phyloP scores from a whole-genome alignment of 1,139 yeast species.

The Zygosaccharomyces sapae region DNA sequence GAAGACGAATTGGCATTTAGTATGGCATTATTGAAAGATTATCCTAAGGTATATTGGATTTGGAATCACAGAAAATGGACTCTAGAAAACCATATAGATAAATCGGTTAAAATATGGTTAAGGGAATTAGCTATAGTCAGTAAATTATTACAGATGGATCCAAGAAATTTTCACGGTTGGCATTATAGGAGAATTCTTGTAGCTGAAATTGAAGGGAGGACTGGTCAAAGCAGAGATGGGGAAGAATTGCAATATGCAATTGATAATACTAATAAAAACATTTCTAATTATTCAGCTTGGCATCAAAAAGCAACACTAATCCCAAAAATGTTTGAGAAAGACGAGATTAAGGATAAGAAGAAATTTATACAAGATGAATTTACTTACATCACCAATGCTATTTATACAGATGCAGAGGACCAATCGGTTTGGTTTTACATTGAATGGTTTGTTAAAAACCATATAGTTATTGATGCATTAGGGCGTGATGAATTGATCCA shows the following conservation, averaged over 20 bases:
- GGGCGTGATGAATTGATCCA: conserved; percentile 30
- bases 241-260: conserved; percentile 77
- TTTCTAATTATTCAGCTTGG: conserved; percentile 95
- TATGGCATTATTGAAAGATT: conserved; percentile 53
- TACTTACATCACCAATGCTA: conserved; percentile 70
- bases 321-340: conserved; percentile 44
- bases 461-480: conserved; percentile 35
- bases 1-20: conserved; percentile 60
- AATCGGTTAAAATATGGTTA: conserved; percentile 50
- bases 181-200: conserved; percentile 79
- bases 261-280: conserved; percentile 69
- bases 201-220: conserved; percentile 43
- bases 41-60: conserved; percentile 92
- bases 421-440: conserved; percentile 90
- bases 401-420: conserved; percentile 90
- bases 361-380: conserved; percentile 55
- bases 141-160: conserved; percentile 64
- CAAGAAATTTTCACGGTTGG: conserved; percentile 95
- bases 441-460: conserved; percentile 69
- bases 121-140: conserved; percentile 65
- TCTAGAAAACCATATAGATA: conserved; percentile 49
- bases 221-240: conserved; percentile 32
- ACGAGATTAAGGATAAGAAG: conserved; percentile 28
- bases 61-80: conserved; percentile 95
- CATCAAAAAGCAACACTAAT: conserved; percentile 78